Evolutionary conservation across 306 rosid species (phyloP).

Genomic region (Urtica urens): DNA sequence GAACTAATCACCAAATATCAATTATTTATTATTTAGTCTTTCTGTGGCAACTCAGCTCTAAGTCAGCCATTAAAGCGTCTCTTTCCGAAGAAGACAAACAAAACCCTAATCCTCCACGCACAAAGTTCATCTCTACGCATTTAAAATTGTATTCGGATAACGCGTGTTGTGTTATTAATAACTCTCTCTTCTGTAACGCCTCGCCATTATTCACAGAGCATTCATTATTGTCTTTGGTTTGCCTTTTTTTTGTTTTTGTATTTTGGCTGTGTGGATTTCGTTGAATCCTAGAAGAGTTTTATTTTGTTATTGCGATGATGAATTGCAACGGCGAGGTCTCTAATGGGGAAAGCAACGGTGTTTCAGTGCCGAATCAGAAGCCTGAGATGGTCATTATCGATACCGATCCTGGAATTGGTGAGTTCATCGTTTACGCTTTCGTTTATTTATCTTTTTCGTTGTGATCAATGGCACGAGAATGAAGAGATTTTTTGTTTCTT

Average conservation of each 20-base stretch:
- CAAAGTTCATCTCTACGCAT: neutral
- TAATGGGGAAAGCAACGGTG: constrained; percentile 11
- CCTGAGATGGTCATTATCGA: constrained; percentile 75
- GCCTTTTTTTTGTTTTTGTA: neutral
- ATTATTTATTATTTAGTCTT: neutral
- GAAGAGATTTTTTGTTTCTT: neutral
- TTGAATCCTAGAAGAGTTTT: no score
- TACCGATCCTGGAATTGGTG: constrained; percentile 98
- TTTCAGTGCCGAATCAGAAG: constrained; percentile 3
- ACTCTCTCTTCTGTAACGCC: neutral
- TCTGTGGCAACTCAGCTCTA: constrained; percentile 8
- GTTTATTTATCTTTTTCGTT: no score
- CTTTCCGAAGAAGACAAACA: constrained; percentile 4
- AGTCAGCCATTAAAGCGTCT: constrained; percentile 11
- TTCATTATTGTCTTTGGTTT: neutral
- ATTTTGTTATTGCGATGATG: constrained; percentile 8
- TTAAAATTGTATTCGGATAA: constrained; percentile 9
- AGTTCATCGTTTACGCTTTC: neutral
- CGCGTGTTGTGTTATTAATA: neutral
- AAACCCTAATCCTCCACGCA: constrained; percentile 1
- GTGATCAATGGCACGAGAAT: neutral
- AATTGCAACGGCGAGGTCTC: constrained; percentile 19
- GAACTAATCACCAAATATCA: neutral
- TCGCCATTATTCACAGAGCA: constrained; percentile 9
- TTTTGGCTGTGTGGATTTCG: neutral